Base-by-base conservation (phyloP, 768 basidiomycete species). In the Holtermanniella nyarrowii region DNA sequence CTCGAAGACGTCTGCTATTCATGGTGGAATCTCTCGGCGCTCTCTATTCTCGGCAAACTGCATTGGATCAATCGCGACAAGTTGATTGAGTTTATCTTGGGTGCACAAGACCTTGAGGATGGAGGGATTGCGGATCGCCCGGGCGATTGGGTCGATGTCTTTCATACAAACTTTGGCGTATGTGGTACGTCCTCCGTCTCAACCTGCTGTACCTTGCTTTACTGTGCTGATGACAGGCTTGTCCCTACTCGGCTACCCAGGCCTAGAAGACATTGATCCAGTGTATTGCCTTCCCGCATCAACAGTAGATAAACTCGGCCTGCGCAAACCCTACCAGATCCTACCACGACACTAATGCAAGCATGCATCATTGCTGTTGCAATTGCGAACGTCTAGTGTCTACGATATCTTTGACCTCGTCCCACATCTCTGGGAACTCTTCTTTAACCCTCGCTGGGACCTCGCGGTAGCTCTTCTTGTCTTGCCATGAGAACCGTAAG, bases 1-100 rank as follows among this genome's bases (percentile, higher is more conserved):
- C 75, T 97, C 26, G 88, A 90, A 73, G 93, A 97, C 66, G 95
- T 96, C 16, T 99, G 95, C 74, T 99, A 99, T 72, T 88, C 86
- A 61, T 89, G 88, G 74, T 99, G 90, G 90, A 88, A 90, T 3
- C 78, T 97, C 3, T 91, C 95, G 1, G 76, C 86, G 0, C 71
- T 97, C 48, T 81, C 88, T 22, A 91, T 96, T 51, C 71, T 99
- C 40, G 78, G 82, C 42, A 86, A 83, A 62, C 68, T 90, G 3
- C 72, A 77, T 0, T 97, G 91, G 88, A 93, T 99, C 62, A 83
- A 96, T 66, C 75, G 81, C 0, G 78, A 83, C 18, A 87, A 85
- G 62, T 75, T 96, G 25, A 76, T 76, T 1, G 63, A 71, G 3
- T 99, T 96, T 73, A 93, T 99, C 51, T 77, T 96, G 5, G 84